Conservation (phyloP, 1,284 basidiomycete genomes). For the Neonothopanus nambi region DNA sequence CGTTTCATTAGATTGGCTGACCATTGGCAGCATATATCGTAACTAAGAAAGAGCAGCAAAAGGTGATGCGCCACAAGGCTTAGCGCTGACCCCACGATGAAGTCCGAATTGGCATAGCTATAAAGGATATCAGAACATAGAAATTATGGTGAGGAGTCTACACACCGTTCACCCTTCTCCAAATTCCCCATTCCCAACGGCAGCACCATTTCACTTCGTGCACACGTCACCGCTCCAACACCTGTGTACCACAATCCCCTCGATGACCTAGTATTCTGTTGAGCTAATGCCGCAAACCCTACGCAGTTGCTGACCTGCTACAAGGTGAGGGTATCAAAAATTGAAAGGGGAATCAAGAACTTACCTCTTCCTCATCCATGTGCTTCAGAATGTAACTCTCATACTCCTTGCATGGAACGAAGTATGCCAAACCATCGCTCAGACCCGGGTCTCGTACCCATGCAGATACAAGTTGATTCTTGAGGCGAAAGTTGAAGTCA, state of each 20-base stretch:
- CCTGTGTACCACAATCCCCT: slow-evolving; percentile 16
- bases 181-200: slow-evolving; percentile 13
- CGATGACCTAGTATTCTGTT: slow-evolving; percentile 7
- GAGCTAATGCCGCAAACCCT: slow-evolving; percentile 8
- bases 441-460: slow-evolving; percentile 17
- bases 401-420: slow-evolving; percentile 18
- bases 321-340: not conserved
- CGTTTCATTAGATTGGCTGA: slow-evolving; percentile 11
- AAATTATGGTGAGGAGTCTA: too few relatives aligned
- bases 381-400: slow-evolving; percentile 12
- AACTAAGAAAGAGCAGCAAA: slow-evolving; percentile 9
- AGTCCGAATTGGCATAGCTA: slow-evolving; percentile 26
- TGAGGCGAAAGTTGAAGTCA: slow-evolving; percentile 18
- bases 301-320: slow-evolving; percentile 13
- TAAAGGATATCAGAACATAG: too few relatives aligned
- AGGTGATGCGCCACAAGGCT: not conserved
- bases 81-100: slow-evolving; percentile 9
- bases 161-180: slow-evolving; percentile 18
- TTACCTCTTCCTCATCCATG: slow-evolving; percentile 21
- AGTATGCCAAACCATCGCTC: slow-evolving; percentile 21
- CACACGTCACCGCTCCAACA: slow-evolving; percentile 13
- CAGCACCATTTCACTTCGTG: slow-evolving; percentile 11
- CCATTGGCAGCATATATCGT: slow-evolving; percentile 23
- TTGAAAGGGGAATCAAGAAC: slow-evolving; percentile 4
- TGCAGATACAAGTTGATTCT: slow-evolving; percentile 14